A percentile compares a stretch with the other conserved stretches of the same genome.
Evolutionary conservation across 1,139 yeast genomes (phyloP).

Genomic region (Maudiozyma humilis): DNA sequence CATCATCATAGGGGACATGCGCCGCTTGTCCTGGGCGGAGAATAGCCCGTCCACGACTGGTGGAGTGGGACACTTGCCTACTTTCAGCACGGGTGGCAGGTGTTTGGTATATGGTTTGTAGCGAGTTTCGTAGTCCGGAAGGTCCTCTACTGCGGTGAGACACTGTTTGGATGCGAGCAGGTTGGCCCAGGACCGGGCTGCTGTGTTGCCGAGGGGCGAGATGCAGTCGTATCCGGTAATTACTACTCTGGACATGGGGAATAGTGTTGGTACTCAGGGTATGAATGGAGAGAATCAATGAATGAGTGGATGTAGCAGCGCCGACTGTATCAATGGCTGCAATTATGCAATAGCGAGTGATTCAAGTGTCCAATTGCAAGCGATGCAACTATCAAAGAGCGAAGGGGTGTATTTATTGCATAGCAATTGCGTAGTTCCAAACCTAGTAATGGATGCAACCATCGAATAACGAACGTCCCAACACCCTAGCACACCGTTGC

Average conservation of each 20-base stretch:
- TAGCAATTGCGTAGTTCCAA: no score
- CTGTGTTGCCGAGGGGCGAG: slow-evolving; percentile 79
- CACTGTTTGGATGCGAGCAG: slow-evolving; percentile 38
- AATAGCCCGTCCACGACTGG: slow-evolving; percentile 30
- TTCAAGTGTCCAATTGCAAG: no score
- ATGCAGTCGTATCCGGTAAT: slow-evolving; percentile 86
- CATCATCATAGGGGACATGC: slow-evolving; percentile 68
- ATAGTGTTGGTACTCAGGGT: no score
- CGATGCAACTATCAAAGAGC: no score
- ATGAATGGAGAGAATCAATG: no score
- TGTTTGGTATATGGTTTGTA: slow-evolving; percentile 27
- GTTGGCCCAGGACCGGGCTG: slow-evolving; percentile 43
- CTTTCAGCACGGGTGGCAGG: slow-evolving; percentile 51
- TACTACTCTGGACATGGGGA: slow-evolving; percentile 53
- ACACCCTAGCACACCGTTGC: no score
- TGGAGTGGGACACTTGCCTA: slow-evolving; percentile 33
- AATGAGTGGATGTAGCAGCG: no score
- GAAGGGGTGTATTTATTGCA: no score
- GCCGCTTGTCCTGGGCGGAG: slow-evolving; percentile 34
- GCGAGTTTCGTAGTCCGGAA: slow-evolving; percentile 45
- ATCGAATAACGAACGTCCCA: no score
- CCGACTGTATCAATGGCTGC: no score
- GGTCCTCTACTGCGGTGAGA: slow-evolving; percentile 48
- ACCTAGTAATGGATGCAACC: no score
- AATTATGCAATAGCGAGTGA: no score